These are phyloP conservation scores for Microdochium nivale DNA, from an alignment of 2,329 filamentous ascomycete species.

Conservation along the genomic window DNA sequence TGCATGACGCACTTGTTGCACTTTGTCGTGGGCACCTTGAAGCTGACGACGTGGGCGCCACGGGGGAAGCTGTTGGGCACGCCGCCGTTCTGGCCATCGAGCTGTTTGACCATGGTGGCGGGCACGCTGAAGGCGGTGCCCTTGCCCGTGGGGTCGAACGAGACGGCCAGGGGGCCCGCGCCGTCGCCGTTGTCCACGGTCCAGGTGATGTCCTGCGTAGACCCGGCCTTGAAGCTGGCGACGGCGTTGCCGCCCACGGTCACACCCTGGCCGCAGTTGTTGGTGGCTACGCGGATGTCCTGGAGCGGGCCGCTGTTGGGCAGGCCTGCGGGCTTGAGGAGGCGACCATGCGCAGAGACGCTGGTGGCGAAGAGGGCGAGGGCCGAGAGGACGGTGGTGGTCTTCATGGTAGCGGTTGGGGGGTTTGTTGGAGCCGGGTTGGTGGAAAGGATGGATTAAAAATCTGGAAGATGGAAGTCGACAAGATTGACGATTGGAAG, in stretches of 20 bases:
- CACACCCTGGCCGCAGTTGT: conserved; percentile 4
- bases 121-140: conserved; percentile 3
- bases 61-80: conserved; percentile 5
- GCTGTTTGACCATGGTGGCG: conserved; percentile 3
- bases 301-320: conserved; percentile 2
- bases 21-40: conserved; percentile 3
- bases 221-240: conserved; percentile 3
- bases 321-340: conserved; percentile 2
- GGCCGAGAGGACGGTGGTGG: conserved; percentile 1
- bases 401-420: conserved; percentile 1
- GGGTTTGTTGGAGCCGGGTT: background rate
- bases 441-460: background rate
- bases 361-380: conserved; percentile 1
- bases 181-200: conserved; percentile 5
- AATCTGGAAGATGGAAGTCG: conserved; percentile 1
- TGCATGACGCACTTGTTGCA: conserved; percentile 5
- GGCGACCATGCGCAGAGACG: conserved; percentile 4
- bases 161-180: conserved; percentile 3
- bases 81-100: conserved; percentile 3
- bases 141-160: conserved; percentile 4
- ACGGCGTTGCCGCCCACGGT: conserved; percentile 1
- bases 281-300: conserved; percentile 4
- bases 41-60: conserved; percentile 3
- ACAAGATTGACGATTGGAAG: background rate
- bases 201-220: conserved; percentile 4